phyloP scores from a whole-genome alignment of 768 basidiomycete genomes.

The Boletus rubescentipes region DNA sequence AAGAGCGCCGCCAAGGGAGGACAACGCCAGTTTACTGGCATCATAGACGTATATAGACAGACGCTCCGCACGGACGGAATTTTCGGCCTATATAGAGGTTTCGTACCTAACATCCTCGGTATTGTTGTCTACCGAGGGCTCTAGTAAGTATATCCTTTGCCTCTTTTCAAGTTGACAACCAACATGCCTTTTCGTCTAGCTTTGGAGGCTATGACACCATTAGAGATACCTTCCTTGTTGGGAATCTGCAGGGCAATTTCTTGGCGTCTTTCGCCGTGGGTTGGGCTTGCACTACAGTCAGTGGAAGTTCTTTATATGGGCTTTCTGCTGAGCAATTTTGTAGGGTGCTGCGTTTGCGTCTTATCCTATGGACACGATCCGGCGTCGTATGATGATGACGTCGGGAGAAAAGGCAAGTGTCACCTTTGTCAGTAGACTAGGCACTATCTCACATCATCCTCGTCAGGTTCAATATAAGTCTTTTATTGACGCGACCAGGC shows the following conservation, averaged over 20 bases:
- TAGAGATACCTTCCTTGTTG: constrained; percentile 39
- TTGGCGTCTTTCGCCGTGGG: constrained; percentile 41
- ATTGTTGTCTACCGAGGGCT: constrained; percentile 44
- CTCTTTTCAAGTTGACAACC: not conserved
- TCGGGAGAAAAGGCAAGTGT: constrained; percentile 34
- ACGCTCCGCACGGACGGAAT: constrained; percentile 42
- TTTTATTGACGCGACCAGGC: constrained; percentile 38
- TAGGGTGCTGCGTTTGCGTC: constrained; percentile 39
- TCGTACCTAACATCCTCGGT: constrained; percentile 41
- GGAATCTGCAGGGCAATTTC: constrained; percentile 39
- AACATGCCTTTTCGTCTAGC: constrained; percentile 18
- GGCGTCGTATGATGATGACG: constrained; percentile 50
- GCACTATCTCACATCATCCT: not conserved
- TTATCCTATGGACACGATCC: constrained; percentile 46
- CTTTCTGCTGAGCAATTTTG: not conserved
- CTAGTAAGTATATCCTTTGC: constrained; percentile 32
- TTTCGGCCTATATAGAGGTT: constrained; percentile 42
- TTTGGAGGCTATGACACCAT: constrained; percentile 46
- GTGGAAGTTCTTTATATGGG: not conserved
- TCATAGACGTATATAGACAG: constrained; percentile 44
- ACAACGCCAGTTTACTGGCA: constrained; percentile 40
- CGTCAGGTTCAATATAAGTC: constrained; percentile 38
- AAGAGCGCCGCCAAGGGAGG: constrained; percentile 39
- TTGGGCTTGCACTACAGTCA: constrained; percentile 41
- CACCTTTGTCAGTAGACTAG: not conserved